phyloP scores from a whole-genome alignment of 2,329 filamentous ascomycete species.

The Hypoxylon sp. region DNA sequence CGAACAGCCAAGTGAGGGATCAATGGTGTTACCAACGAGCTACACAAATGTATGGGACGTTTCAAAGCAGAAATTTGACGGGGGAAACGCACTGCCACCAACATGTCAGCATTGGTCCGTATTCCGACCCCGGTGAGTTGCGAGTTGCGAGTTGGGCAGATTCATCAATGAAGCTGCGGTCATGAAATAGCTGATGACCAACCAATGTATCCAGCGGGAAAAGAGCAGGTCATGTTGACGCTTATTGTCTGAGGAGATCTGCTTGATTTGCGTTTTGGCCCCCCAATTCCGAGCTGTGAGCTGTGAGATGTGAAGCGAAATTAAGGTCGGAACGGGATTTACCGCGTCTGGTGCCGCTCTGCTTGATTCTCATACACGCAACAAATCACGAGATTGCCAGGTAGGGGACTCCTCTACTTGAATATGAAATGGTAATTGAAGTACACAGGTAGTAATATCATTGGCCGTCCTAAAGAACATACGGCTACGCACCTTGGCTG shows the following conservation, averaged over 20 bases:
- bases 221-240: not conserved
- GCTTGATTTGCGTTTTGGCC: not conserved
- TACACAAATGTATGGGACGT: not conserved
- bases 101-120: slow-evolving; percentile 1
- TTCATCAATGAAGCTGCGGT: not conserved
- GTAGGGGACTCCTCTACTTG: not conserved
- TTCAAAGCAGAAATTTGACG: not conserved
- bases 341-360: not conserved
- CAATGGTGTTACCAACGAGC: not conserved
- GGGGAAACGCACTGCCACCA: not conserved
- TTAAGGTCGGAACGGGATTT: not conserved
- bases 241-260: not conserved
- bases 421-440: slow-evolving; percentile 4
- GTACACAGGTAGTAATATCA: slow-evolving; percentile 20
- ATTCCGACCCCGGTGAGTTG: not conserved
- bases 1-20: not conserved
- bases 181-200: not conserved
- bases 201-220: not conserved
- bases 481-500: slow-evolving; percentile 19
- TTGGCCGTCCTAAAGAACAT: slow-evolving; percentile 11
- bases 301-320: not conserved
- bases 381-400: not conserved
- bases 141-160: not conserved
- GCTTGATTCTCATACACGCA: not conserved
- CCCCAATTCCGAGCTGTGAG: not conserved